Evolutionary conservation across 495 filamentous ascomycete species (phyloP).

Genomic region (Neurospora terricola): DNA sequence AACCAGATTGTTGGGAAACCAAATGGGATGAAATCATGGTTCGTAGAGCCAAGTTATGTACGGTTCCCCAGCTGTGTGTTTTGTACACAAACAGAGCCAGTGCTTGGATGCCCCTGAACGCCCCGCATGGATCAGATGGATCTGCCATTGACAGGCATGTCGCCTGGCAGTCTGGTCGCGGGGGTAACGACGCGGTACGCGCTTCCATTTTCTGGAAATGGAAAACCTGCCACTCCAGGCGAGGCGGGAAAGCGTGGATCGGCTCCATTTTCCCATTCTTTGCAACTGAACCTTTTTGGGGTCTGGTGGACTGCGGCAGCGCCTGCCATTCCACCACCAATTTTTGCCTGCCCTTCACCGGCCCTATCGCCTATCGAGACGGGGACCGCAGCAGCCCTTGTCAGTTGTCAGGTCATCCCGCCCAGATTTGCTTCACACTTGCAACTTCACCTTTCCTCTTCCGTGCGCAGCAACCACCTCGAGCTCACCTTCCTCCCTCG

Average conservation of each 20-base stretch:
- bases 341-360: neutral
- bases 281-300: neutral
- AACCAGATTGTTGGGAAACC: too few species aligned
- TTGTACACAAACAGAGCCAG: neutral
- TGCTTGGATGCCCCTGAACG: slow-evolving; percentile 5
- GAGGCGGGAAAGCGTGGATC: neutral
- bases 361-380: neutral
- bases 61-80: neutral
- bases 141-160: neutral
- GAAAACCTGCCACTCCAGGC: neutral
- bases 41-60: neutral
- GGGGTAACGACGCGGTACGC: slow-evolving; percentile 27
- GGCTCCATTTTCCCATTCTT: neutral
- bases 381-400: neutral
- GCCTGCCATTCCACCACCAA: neutral
- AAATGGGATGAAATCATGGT: too few species aligned
- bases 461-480: neutral
- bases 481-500: neutral
- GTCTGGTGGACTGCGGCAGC: neutral
- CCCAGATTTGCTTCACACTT: neutral
- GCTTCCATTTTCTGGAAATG: slow-evolving; percentile 7
- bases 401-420: neutral
- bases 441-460: neutral
- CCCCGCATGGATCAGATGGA: slow-evolving; percentile 1
- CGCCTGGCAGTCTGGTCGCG: slow-evolving; percentile 15